Base-by-base conservation (phyloP, 805 yeast genomes). In the Starmera dryadoides region DNA sequence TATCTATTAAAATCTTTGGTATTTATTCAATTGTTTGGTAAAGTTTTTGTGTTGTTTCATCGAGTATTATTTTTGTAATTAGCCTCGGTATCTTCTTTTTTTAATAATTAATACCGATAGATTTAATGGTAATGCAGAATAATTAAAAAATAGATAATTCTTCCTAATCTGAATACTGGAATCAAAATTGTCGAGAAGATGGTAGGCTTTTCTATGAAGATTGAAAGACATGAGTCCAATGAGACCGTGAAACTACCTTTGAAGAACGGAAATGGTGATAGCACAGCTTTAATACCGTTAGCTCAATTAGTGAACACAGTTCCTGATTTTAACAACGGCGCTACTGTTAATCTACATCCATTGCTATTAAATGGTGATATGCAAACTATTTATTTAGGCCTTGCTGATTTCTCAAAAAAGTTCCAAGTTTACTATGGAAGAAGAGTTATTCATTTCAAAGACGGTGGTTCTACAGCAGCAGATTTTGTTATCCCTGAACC, bases 341-440 rank as follows among this genome's bases (percentile, higher is more conserved):
- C 77, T 30, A 68, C 67, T 48, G 70, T 81, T 48, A 62, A 75
- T 57, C 63, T 81, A 55, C 73, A 77, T 44, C 93, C 93, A 7
- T 59, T 73, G 3, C 57, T 82, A 22, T 77, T 77, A 57, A 78
- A 78, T 43, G 96, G 96, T 19, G 72, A 81, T 40, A 59, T 86
- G 21, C 96, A 89, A 59, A 87, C 96, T 2, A 53, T 82, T 55
- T 79, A 76, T 52, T 76, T 89, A 34, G 73, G 81, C 2, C 59
- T 68, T 18, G 74, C 77, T 30, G 69, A 70, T 40, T 71, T 72
- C 41, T 64, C 75, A n/a, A 62, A 64, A 32, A 58, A 59, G 22
- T 81, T 80, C 46, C 62, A 63, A 33, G 73, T 85, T 2, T 77
- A 77, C 57, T 89, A 87, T 47, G 95, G 94, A 2, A 71, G 96